A percentile compares a stretch with the other conserved stretches of the same genome.
Conservation (phyloP, 1,284 basidiomycete species). For the Boletus mariae region DNA sequence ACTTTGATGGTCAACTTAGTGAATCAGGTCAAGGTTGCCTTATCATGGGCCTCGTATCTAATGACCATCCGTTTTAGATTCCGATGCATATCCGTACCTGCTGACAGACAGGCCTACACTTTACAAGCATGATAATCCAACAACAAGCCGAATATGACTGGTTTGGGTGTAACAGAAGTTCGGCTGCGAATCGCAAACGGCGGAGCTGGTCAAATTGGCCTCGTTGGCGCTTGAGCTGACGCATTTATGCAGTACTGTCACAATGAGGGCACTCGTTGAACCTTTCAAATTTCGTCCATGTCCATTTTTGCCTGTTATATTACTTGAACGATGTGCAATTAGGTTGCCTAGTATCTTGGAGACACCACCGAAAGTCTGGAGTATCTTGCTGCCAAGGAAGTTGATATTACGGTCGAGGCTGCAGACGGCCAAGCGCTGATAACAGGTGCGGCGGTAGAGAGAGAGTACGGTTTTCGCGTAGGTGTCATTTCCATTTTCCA, state of each 20-base stretch:
- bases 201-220: slow-evolving; percentile 46
- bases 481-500: slow-evolving; percentile 21
- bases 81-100: too few relatives aligned
- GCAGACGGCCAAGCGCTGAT: slow-evolving; percentile 39
- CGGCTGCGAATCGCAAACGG: slow-evolving; percentile 45
- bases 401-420: slow-evolving; percentile 45
- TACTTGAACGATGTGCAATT: background rate
- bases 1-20: too few relatives aligned
- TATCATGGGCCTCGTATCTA: too few relatives aligned
- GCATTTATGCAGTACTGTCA: slow-evolving; percentile 41
- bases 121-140: too few relatives aligned
- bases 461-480: slow-evolving; percentile 38
- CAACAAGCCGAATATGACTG: background rate
- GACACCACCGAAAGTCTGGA: slow-evolving; percentile 38
- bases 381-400: slow-evolving; percentile 34
- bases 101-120: too few relatives aligned
- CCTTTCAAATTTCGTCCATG: slow-evolving; percentile 37
- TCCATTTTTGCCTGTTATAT: background rate
- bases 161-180: slow-evolving; percentile 17
- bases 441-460: slow-evolving; percentile 27
- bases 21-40: too few relatives aligned
- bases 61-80: too few relatives aligned
- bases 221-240: slow-evolving; percentile 43
- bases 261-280: slow-evolving; percentile 9
- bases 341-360: slow-evolving; percentile 50